Evolutionary conservation across 2,329 filamentous ascomycete genomes (phyloP).

Genomic region (Alternaria brassicicola): DNA sequence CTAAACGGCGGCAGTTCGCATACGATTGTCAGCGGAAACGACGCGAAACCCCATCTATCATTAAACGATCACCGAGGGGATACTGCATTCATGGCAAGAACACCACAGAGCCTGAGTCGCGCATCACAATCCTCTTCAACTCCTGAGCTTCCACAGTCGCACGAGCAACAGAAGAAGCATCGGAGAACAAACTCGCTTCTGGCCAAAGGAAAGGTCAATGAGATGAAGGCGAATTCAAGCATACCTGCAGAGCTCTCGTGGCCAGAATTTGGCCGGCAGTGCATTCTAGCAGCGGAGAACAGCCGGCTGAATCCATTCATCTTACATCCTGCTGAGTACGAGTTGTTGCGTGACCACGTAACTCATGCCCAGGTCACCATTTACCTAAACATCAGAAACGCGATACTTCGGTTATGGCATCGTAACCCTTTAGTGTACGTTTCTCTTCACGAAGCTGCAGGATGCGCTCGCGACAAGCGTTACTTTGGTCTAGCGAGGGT

Average conservation of each 20-base stretch:
- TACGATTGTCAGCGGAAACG: constrained; percentile 16
- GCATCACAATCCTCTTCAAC: constrained; percentile 41
- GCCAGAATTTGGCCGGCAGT: constrained; percentile 86
- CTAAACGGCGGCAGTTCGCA: constrained; percentile 18
- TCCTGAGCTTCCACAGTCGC: constrained; percentile 37
- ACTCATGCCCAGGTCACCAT: constrained; percentile 89
- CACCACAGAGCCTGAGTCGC: constrained; percentile 29
- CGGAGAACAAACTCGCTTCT: constrained; percentile 27
- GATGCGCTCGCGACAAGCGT: constrained; percentile 83
- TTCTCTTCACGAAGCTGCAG: constrained; percentile 82
- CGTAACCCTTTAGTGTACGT: constrained; percentile 84
- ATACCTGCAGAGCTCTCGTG: constrained; percentile 77
- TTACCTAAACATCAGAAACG: constrained; percentile 95
- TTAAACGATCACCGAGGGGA: constrained; percentile 20
- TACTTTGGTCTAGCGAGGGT: constrained; percentile 90
- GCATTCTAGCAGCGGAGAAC: constrained; percentile 84
- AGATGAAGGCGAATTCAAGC: constrained; percentile 70
- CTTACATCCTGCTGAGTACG: constrained; percentile 83
- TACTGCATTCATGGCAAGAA: constrained; percentile 28
- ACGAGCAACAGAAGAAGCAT: constrained; percentile 25
- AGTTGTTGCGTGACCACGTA: constrained; percentile 78
- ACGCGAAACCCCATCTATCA: constrained; percentile 13
- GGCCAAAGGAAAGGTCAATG: constrained; percentile 30
- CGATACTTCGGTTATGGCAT: constrained; percentile 88
- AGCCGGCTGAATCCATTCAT: constrained; percentile 89